These are phyloP conservation scores for Yarrowia hollandica DNA, from an alignment of 805 yeast genomes.

Conservation along the genomic window DNA sequence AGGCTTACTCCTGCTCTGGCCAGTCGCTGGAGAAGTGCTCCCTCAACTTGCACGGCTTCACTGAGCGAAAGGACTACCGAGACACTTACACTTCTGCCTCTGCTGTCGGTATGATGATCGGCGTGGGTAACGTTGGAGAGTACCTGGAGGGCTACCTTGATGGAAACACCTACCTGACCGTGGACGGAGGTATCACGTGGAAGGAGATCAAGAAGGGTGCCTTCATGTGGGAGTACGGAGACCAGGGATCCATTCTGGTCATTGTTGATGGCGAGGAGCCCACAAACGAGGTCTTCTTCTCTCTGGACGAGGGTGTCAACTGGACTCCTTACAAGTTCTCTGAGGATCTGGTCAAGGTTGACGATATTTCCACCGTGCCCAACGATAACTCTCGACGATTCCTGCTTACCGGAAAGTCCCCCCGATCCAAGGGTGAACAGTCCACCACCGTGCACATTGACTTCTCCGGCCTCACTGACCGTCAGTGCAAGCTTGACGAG, in stretches of 20 bases:
- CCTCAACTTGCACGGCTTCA: slow-evolving; percentile 83
- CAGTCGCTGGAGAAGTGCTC: slow-evolving; percentile 62
- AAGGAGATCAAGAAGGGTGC: slow-evolving; percentile 70
- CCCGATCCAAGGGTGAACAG: slow-evolving; percentile 47
- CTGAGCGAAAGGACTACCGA: slow-evolving; percentile 79
- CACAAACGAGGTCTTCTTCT: slow-evolving; percentile 62
- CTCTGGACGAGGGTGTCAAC: slow-evolving; percentile 74
- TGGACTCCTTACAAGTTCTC: slow-evolving; percentile 72
- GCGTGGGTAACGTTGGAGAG: slow-evolving; percentile 90
- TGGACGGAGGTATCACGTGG: slow-evolving; percentile 95
- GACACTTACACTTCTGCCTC: slow-evolving; percentile 87
- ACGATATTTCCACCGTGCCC: slow-evolving; percentile 78
- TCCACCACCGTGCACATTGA: slow-evolving; percentile 57
- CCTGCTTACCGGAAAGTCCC: slow-evolving; percentile 56
- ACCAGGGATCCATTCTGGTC: slow-evolving; percentile 84
- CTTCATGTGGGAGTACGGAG: slow-evolving; percentile 94
- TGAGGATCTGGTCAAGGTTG: slow-evolving; percentile 54
- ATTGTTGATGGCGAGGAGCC: slow-evolving; percentile 59
- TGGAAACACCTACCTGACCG: slow-evolving; percentile 70
- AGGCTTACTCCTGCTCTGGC: slow-evolving; percentile 53
- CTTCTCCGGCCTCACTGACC: slow-evolving; percentile 51
- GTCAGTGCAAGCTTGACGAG: slow-evolving; percentile 57
- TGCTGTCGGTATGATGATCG: slow-evolving; percentile 85
- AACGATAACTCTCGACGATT: slow-evolving; percentile 85
- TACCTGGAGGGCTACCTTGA: slow-evolving; percentile 49